phyloP scores from a whole-genome alignment of 2,329 filamentous ascomycete species.

The Aspergillus versicolor region DNA sequence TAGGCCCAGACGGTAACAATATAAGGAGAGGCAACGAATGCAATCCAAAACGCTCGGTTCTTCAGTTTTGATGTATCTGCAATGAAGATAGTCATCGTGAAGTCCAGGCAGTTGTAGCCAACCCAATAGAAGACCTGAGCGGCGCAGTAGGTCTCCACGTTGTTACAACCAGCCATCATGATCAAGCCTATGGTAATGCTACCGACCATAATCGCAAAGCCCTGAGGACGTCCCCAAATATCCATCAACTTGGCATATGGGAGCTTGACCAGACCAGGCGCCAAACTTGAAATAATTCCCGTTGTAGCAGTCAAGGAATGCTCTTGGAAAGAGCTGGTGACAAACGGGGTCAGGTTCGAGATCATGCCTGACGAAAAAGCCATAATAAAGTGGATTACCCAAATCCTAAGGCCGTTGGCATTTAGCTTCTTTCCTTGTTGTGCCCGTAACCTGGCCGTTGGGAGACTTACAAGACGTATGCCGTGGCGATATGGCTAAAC shows the following conservation, averaged over 20 bases:
- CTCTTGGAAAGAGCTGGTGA: conserved; percentile 52
- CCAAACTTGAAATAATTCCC: conserved; percentile 55
- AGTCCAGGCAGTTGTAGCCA: conserved; percentile 56
- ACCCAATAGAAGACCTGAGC: conserved; percentile 64
- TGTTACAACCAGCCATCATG: conserved; percentile 62
- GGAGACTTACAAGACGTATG: conserved; percentile 32
- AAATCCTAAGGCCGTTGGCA: conserved; percentile 36
- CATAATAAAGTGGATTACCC: conserved; percentile 48
- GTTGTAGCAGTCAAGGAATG: conserved; percentile 54
- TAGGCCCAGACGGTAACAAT: conserved; percentile 60
- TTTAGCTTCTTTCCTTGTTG: background rate
- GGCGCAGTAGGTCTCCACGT: conserved; percentile 62
- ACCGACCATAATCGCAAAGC: conserved; percentile 51
- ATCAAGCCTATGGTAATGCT: conserved; percentile 54
- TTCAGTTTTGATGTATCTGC: conserved; percentile 63
- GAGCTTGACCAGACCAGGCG: conserved; percentile 59
- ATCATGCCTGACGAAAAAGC: conserved; percentile 46
- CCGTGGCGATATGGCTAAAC: conserved; percentile 16
- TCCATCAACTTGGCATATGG: conserved; percentile 63
- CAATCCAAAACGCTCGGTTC: conserved; percentile 62
- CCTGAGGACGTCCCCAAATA: conserved; percentile 62
- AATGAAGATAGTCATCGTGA: conserved; percentile 60
- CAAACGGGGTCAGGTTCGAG: conserved; percentile 35
- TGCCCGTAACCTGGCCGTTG: background rate
- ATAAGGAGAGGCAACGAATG: conserved; percentile 61